A percentile compares a stretch with the other conserved stretches of the same genome.
Evolutionary conservation across 805 yeast genomes (phyloP).

Genomic region (Wickerhamia fluorescens): DNA sequence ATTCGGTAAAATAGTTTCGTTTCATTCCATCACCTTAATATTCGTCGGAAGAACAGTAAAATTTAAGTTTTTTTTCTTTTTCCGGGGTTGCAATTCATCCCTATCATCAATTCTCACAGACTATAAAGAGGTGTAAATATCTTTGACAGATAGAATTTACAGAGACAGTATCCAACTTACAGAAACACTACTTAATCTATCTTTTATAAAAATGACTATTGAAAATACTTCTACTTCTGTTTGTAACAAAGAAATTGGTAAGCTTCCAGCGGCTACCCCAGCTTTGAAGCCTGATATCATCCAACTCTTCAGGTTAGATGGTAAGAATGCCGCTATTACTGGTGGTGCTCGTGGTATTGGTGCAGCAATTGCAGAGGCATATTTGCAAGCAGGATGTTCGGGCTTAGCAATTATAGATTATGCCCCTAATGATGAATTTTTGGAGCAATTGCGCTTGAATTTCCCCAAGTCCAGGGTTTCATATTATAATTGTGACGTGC

Average conservation of each 20-base stretch:
- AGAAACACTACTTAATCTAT: slow-evolving; percentile 29
- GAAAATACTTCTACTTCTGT: slow-evolving; percentile 14
- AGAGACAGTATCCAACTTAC: no score
- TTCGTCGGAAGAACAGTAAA: no score
- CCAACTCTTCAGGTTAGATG: slow-evolving; percentile 23
- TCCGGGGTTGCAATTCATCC: no score
- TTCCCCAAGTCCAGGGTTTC: slow-evolving; percentile 28
- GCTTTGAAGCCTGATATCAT: slow-evolving; percentile 18
- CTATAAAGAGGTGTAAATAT: no score
- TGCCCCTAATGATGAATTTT: slow-evolving; percentile 21
- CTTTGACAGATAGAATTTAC: no score
- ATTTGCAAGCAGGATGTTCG: slow-evolving; percentile 29
- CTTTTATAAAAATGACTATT: slow-evolving; percentile 16
- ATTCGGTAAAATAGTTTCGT: no score
- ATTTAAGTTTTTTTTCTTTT: no score
- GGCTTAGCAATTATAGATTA: slow-evolving; percentile 37
- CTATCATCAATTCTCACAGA: no score
- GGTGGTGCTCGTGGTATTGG: slow-evolving; percentile 37
- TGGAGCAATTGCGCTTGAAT: slow-evolving; percentile 17
- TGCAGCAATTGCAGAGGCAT: slow-evolving; percentile 27
- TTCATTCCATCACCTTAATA: no score
- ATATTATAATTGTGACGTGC: slow-evolving; percentile 33
- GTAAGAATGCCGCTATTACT: slow-evolving; percentile 29
- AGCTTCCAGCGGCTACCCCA: slow-evolving; percentile 33
- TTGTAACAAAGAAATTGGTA: slow-evolving; percentile 30